phyloP scores from a whole-genome alignment of 805 yeast species.

The Nakazawaea ambrosiae region DNA sequence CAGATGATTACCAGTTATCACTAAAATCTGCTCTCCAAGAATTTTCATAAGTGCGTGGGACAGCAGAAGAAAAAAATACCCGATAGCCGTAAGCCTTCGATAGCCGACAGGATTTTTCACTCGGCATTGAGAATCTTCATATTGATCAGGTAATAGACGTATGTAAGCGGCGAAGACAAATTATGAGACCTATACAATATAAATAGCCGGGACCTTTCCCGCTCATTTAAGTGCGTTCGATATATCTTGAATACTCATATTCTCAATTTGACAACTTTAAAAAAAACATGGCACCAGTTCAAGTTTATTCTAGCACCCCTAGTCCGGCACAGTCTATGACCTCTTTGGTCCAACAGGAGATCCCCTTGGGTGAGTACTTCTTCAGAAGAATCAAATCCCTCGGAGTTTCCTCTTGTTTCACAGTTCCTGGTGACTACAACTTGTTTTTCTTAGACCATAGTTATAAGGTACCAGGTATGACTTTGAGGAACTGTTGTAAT shows the following conservation, averaged over 20 bases:
- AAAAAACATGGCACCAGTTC: constrained; percentile 7
- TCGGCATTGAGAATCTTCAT: too few species aligned
- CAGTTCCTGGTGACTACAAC: constrained; percentile 79
- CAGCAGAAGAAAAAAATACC: too few species aligned
- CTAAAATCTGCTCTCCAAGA: too few species aligned
- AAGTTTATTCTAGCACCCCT: constrained; percentile 2
- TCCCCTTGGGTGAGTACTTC: constrained; percentile 60
- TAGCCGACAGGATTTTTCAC: too few species aligned
- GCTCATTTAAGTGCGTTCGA: too few species aligned
- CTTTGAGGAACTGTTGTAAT: constrained; percentile 82
- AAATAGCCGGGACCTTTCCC: too few species aligned
- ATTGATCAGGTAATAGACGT: too few species aligned
- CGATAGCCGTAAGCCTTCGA: too few species aligned
- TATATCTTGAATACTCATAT: not conserved
- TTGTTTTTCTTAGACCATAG: constrained; percentile 61
- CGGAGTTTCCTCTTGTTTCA: constrained; percentile 58
- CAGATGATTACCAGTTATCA: too few species aligned
- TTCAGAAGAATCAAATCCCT: constrained; percentile 50
- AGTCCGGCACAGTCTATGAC: not conserved
- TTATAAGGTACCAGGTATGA: constrained; percentile 41
- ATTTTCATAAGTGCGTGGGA: too few species aligned
- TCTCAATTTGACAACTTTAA: not conserved
- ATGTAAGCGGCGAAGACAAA: too few species aligned
- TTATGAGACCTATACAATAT: too few species aligned
- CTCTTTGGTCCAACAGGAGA: constrained; percentile 6